Conservation (phyloP, 1,139 yeast species). For the Suhomyces yuchorum region DNA sequence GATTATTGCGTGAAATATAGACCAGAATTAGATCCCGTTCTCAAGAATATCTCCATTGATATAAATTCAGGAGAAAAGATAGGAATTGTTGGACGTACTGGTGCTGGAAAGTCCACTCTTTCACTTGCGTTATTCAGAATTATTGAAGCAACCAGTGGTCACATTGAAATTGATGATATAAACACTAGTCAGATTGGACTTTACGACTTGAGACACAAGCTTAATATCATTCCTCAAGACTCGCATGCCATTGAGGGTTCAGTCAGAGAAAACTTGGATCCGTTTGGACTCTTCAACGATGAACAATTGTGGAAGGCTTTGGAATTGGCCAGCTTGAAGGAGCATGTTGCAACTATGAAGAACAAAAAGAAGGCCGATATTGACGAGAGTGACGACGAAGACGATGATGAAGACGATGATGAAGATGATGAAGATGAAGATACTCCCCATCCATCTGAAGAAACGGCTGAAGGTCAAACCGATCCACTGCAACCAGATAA, state of each 20-base stretch:
- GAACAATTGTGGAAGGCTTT: slow-evolving; percentile 32
- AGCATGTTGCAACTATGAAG: slow-evolving; percentile 24
- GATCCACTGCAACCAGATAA: slow-evolving; percentile 8
- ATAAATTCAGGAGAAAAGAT: slow-evolving; percentile 30
- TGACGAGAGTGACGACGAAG: slow-evolving; percentile 18
- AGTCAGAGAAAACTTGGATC: slow-evolving; percentile 34
- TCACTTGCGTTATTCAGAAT: slow-evolving; percentile 35
- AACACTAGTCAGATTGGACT: slow-evolving; percentile 30
- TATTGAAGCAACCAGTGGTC: slow-evolving; percentile 31
- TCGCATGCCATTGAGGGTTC: slow-evolving; percentile 34
- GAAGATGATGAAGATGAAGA: slow-evolving; percentile 14
- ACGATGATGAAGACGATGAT: slow-evolving; percentile 16
- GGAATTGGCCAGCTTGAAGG: slow-evolving; percentile 32
- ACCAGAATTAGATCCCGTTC: slow-evolving; percentile 30
- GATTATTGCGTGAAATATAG: slow-evolving; percentile 31
- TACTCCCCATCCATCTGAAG: no score
- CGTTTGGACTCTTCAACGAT: slow-evolving; percentile 27
- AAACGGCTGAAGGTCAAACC: no score
- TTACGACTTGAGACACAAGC: slow-evolving; percentile 30
- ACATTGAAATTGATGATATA: slow-evolving; percentile 30
- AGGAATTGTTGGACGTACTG: slow-evolving; percentile 37
- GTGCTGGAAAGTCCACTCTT: slow-evolving; percentile 36
- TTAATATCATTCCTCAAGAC: slow-evolving; percentile 37
- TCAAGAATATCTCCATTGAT: slow-evolving; percentile 26
- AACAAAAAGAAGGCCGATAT: slow-evolving; percentile 25